Base-by-base conservation (phyloP, 768 basidiomycete genomes). In the Myochromella boudieri region DNA sequence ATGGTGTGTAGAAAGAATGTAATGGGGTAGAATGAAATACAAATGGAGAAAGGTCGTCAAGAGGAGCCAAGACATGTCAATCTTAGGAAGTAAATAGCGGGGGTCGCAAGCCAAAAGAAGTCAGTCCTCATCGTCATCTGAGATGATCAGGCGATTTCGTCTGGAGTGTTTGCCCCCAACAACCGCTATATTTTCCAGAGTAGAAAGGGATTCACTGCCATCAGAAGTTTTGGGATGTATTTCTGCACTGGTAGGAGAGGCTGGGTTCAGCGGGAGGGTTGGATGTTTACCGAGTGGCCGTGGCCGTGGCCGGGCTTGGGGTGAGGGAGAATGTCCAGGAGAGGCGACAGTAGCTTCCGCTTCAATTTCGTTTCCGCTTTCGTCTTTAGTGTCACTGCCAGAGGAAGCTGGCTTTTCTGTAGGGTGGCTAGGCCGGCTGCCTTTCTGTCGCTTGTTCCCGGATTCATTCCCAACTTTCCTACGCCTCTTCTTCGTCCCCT, bases 401-500 rank as follows among this genome's bases (percentile, higher is more conserved):
- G 28, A 46, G 29, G 43, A 52, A 21, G 37, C 34, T 42, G 47
- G 57, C 18, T 47, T n/a, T n/a, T n/a, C 58, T 11, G 48, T 51
- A 29, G 54, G 36, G 44, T 56, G 17, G 43, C 63, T 22, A 34
- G 60, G 32, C 38, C 29, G 52, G 36, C 63, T 62, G 42, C 63
- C 57, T 57, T 67, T 68, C 53, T 64, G 60, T 43, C 66, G 62
- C 56, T 71, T 72, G 53, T 62, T 53, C 39, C 46, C 52, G 1
- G 51, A 49, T 36, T 58, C 58, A 46, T 68, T 64, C 52, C 47
- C 63, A 46, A 62, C 63, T 56, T 74, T 74, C 65, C 70, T 66
- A 39, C 73, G 63, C 42, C 74, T 60, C 60, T 78, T 68, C 57
- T 74, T 72, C 55, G 78, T 75, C 36, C 76, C 74, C 22, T 72